phyloP scores from a whole-genome alignment of 345 rosid species.

The Populus davidiana region DNA sequence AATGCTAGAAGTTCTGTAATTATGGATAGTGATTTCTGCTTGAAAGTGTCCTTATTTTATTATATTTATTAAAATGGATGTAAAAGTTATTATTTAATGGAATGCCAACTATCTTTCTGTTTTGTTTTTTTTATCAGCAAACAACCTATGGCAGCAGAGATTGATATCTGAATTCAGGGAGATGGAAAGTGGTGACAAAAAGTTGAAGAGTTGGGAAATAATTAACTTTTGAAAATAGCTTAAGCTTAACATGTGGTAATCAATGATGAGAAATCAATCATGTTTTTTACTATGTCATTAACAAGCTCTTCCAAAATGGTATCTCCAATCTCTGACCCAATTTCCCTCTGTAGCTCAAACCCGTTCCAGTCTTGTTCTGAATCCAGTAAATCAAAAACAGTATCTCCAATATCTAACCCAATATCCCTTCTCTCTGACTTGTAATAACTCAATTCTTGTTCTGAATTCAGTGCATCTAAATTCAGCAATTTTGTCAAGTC shows the following conservation, averaged over 20 bases:
- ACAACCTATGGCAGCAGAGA: not conserved
- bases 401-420: constrained; percentile 35
- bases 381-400: constrained; percentile 28
- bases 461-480: constrained; percentile 26
- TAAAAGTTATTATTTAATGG: not conserved
- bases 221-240: not conserved
- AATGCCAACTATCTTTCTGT: not conserved
- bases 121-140: not conserved
- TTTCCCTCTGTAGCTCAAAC: constrained; percentile 16
- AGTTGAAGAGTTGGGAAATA: not conserved
- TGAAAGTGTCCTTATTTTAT: not conserved
- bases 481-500: constrained; percentile 21
- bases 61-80: not conserved
- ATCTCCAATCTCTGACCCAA: constrained; percentile 37
- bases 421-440: constrained; percentile 20
- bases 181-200: not conserved
- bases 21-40: not conserved
- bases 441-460: constrained; percentile 34
- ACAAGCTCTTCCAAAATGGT: constrained; percentile 37
- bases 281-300: constrained; percentile 30
- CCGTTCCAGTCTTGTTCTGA: constrained; percentile 40
- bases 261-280: constrained; percentile 6
- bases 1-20: not conserved
- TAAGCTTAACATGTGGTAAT: not conserved
- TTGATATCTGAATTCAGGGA: not conserved